These are phyloP conservation scores for Cornus suecica DNA, from an alignment of 148 eudicot genomes.

Conservation along the genomic window DNA sequence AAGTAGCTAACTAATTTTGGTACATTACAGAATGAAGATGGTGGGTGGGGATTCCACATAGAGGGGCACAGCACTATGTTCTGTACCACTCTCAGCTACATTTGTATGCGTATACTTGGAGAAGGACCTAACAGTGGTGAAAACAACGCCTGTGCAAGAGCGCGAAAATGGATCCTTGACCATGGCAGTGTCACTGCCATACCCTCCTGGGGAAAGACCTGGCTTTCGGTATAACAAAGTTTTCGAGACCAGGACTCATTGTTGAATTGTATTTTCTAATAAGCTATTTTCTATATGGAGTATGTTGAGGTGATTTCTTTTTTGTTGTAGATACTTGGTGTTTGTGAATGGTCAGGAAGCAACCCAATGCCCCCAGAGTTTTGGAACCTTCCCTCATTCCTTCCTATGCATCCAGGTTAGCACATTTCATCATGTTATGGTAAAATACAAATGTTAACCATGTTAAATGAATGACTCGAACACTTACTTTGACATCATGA, in stretches of 20 bases:
- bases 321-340: neutral
- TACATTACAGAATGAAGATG: neutral
- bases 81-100: neutral
- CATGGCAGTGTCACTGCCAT: neutral
- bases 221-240: neutral
- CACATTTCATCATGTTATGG: neutral
- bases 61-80: neutral
- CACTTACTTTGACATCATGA: no score
- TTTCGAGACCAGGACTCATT: neutral
- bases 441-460: no score
- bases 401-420: constrained; percentile 1
- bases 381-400: neutral
- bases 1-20: neutral
- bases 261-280: no score
- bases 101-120: constrained; percentile 3
- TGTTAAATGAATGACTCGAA: no score
- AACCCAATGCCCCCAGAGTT: constrained; percentile 3
- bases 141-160: neutral
- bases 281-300: neutral
- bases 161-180: neutral
- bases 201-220: neutral
- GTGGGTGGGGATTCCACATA: neutral
- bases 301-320: neutral
- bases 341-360: neutral
- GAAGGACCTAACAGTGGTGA: neutral